A percentile compares a stretch with the other conserved stretches of the same genome.
phyloP scores from a whole-genome alignment of 768 basidiomycete genomes.

The Flagelloscypha sp. region DNA sequence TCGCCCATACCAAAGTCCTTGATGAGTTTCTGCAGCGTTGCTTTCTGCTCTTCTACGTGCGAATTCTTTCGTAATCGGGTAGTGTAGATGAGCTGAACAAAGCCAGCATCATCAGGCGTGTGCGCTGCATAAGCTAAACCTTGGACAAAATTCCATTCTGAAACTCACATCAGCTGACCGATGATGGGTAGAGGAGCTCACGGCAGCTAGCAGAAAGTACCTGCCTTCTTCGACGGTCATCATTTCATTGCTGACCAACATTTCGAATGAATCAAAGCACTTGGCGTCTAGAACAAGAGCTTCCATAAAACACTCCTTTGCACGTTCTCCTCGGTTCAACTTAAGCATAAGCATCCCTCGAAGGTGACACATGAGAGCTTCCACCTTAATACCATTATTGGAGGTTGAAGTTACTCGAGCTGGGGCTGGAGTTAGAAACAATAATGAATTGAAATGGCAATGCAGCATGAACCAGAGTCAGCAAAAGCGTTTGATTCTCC shows the following conservation, averaged over 20 bases:
- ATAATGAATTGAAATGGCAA: background rate
- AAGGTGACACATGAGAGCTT: conserved; percentile 95
- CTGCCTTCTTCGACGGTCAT: conserved; percentile 94
- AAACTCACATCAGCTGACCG: background rate
- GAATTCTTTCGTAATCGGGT: conserved; percentile 87
- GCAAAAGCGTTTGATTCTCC: conserved; percentile 89
- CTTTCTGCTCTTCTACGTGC: conserved; percentile 72
- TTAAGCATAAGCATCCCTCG: conserved; percentile 92
- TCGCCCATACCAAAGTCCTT: conserved; percentile 79
- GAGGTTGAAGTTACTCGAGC: conserved; percentile 62
- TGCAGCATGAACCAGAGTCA: conserved; percentile 42
- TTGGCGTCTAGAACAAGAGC: conserved; percentile 91
- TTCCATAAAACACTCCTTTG: conserved; percentile 94
- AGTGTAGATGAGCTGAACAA: conserved; percentile 89
- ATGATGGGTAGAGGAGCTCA: conserved; percentile 1
- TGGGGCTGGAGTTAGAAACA: conserved; percentile 18
- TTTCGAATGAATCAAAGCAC: conserved; percentile 93
- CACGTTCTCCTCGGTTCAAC: conserved; percentile 81
- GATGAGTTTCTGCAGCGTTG: conserved; percentile 70
- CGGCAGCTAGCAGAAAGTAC: conserved; percentile 5
- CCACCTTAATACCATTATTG: conserved; percentile 91
- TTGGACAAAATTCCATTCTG: conserved; percentile 97
- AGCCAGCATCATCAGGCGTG: conserved; percentile 80
- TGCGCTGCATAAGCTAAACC: conserved; percentile 76
- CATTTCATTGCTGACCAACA: conserved; percentile 88